Evolutionary conservation across 306 rosid genomes (phyloP), one percentile per base, ranked within the genome.

Genomic region (Ormosia emarginata): DNA sequence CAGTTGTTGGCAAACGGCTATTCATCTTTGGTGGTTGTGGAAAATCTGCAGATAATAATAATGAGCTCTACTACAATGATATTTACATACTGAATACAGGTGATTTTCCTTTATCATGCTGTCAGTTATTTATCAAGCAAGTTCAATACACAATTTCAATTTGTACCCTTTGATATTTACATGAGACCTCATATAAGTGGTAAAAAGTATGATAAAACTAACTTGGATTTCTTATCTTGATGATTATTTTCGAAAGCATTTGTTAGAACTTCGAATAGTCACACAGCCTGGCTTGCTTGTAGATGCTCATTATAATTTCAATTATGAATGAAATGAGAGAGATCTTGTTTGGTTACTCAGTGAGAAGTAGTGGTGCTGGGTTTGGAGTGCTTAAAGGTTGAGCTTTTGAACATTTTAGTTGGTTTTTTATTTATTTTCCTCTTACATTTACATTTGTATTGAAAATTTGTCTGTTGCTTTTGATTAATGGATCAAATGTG

Each of bases 11-110:
- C 67, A 90, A 83, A 85, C 89, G 99, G 32, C 81, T 96, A 12
- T 92, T 84, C 80, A 81, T 96, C 47, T 96, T 96, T 93, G 99
- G 99, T 33, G 99, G 99, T 47, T 92, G 97, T 86, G 99, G 99
- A 76, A 96, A 96, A 83, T 89, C 97, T 49, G 68, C 81, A n/a
- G 91, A 84, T 80, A 82, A 77, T 70, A 80, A 85, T 79, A 89
- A 86, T 39, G 98, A 93, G 78, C 89, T 88, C 58, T 92, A 92
- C 83, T 96, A 88, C 87, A 96, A 92, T 77, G 98, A 96, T 92
- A 85, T 96, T 83, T 92, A 93, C 90, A 89, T 96, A 84, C 78
- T 96, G 89, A 96, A 96, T 83, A 91, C 97, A 61, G 99, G 99
- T 96, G 84, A 81, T 13, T 59, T 71, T 84, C 40, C 77, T 58